phyloP scores from a whole-genome alignment of 2,329 filamentous ascomycete genomes.

The Fusarium verticillioides region DNA sequence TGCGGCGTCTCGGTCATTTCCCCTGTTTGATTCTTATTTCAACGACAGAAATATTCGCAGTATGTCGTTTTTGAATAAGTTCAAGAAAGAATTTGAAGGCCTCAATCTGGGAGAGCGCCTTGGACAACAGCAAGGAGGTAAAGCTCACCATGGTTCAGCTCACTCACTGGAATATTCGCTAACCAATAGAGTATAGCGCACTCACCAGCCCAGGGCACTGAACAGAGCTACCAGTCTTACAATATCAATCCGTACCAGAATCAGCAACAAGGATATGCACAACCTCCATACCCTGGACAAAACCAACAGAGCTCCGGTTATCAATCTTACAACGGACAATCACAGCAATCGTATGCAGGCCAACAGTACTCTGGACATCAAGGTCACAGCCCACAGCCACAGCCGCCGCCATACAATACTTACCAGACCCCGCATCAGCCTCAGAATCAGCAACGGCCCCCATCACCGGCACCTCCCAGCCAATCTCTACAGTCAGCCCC shows the following conservation, averaged over 20 bases:
- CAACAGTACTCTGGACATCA: not conserved
- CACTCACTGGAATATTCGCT: not conserved
- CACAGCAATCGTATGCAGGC: not conserved
- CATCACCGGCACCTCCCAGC: not conserved
- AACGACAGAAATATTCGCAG: accelerated
- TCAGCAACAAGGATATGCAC: constrained; percentile 1
- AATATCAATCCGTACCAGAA: not conserved
- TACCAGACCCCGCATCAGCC: not conserved
- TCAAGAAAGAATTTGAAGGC: constrained; percentile 31
- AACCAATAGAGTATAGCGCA: not conserved
- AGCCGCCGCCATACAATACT: not conserved
- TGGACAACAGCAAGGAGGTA: constrained; percentile 5
- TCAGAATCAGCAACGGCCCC: not conserved
- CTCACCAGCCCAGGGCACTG: not conserved
- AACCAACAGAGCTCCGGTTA: not conserved
- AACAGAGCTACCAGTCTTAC: not conserved
- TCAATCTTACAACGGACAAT: not conserved
- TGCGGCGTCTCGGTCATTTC: too few relatives aligned
- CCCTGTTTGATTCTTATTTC: accelerated
- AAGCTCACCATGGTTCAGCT: not conserved
- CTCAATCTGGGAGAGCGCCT: constrained; percentile 12
- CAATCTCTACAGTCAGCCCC: not conserved
- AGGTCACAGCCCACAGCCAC: not conserved
- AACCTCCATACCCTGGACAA: not conserved
- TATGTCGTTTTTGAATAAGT: constrained; percentile 33